Evolutionary conservation across 2,329 filamentous ascomycete genomes (phyloP).

Genomic region (Aspergillus tamarii): DNA sequence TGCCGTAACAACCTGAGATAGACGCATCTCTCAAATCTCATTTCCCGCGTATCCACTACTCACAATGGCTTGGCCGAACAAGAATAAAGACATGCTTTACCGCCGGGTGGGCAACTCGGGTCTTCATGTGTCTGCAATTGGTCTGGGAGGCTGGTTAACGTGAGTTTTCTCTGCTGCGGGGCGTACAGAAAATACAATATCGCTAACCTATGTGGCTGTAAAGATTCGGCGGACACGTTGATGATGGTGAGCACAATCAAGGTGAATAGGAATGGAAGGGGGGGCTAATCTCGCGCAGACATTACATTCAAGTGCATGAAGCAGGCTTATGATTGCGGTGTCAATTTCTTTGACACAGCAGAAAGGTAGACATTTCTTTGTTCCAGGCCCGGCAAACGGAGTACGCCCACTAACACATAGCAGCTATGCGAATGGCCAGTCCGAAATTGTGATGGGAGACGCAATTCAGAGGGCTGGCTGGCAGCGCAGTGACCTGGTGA

Average conservation of each 20-base stretch:
- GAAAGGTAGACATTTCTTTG: constrained; percentile 40
- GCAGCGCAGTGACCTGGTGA: constrained; percentile 57
- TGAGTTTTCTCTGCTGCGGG: constrained; percentile 18
- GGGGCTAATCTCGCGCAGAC: constrained; percentile 18
- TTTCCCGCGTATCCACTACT: background rate
- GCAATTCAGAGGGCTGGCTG: constrained; percentile 60
- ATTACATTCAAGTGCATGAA: constrained; percentile 45
- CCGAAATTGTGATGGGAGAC: constrained; percentile 58
- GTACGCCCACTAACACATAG: rapidly evolving
- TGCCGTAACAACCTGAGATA: background rate
- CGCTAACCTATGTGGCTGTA: background rate
- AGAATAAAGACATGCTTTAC: constrained; percentile 64
- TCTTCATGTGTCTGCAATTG: constrained; percentile 73
- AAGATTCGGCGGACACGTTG: constrained; percentile 68
- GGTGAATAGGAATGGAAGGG: no score
- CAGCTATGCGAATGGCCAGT: constrained; percentile 55
- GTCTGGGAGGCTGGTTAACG: constrained; percentile 57
- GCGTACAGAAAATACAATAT: background rate
- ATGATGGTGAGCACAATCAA: constrained; percentile 54
- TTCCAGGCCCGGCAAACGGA: background rate
- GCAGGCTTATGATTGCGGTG: constrained; percentile 59
- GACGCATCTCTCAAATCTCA: background rate
- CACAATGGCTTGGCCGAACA: constrained; percentile 28
- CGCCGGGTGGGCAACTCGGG: constrained; percentile 72
- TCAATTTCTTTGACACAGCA: constrained; percentile 63